These are phyloP conservation scores for Phaeosphaeria sp. DNA, from an alignment of 2,329 filamentous ascomycete genomes.

Conservation along the genomic window DNA sequence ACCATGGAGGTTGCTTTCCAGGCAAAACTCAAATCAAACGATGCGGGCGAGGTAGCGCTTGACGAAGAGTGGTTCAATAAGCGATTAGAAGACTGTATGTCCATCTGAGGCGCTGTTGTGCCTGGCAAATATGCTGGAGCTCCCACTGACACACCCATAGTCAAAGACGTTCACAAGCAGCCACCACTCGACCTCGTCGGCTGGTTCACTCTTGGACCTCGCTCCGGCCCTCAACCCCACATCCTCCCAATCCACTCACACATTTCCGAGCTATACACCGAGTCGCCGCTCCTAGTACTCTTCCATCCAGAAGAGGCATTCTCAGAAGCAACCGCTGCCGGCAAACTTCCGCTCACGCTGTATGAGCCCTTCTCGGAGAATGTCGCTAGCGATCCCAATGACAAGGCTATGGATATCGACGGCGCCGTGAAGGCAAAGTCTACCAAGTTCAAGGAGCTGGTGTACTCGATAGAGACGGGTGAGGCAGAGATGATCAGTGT, in stretches of 20 bases:
- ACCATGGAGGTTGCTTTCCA: constrained; percentile 95
- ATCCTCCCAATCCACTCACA: constrained; percentile 79
- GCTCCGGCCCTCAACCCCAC: constrained; percentile 71
- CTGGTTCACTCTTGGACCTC: constrained; percentile 83
- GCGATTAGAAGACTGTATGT: constrained; percentile 84
- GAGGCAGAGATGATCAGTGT: constrained; percentile 98
- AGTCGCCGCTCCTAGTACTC: constrained; percentile 84
- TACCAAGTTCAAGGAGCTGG: constrained; percentile 81
- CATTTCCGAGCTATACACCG: constrained; percentile 77
- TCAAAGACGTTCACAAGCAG: constrained; percentile 86
- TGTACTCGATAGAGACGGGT: constrained; percentile 88
- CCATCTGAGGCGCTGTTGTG: neutral
- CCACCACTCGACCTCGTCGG: constrained; percentile 83
- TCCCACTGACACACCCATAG: constrained; percentile 54
- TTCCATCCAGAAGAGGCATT: constrained; percentile 75
- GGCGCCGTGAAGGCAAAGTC: constrained; percentile 59
- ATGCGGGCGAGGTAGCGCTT: constrained; percentile 66
- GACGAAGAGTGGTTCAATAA: constrained; percentile 76
- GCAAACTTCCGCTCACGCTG: constrained; percentile 86
- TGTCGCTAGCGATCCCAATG: constrained; percentile 39
- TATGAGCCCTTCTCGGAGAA: constrained; percentile 75
- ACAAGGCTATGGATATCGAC: constrained; percentile 65
- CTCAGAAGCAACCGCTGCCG: constrained; percentile 65
- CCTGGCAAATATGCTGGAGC: neutral
- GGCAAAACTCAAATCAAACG: constrained; percentile 61